Conservation (phyloP, 495 filamentous ascomycete species). For the Friedmanniomyces endolithicus region DNA sequence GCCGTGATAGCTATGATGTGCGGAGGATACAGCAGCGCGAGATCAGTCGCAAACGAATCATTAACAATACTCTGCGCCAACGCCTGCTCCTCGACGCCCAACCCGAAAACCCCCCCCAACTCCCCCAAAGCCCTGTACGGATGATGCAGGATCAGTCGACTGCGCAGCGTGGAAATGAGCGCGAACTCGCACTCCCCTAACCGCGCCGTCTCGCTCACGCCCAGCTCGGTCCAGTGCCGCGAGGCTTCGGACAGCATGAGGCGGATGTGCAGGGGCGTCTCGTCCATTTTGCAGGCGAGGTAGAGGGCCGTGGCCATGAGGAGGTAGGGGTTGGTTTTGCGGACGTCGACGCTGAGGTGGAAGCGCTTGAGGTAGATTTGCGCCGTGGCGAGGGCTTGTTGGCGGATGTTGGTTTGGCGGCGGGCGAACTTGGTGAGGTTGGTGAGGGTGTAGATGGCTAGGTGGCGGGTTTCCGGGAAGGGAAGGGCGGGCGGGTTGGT, state of each 20-base stretch:
- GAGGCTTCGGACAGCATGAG: constrained; percentile 75
- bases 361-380: constrained; percentile 90
- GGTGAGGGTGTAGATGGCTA: constrained; percentile 86
- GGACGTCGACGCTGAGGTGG: constrained; percentile 81
- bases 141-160: constrained; percentile 88
- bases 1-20: constrained; percentile 86
- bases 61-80: constrained; percentile 85
- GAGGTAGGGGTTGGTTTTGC: constrained; percentile 87
- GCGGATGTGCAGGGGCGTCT: constrained; percentile 91
- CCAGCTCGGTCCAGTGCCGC: constrained; percentile 76
- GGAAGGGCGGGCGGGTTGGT: constrained; percentile 60
- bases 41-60: constrained; percentile 89
- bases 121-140: constrained; percentile 82
- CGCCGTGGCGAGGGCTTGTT: constrained; percentile 88
- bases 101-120: constrained; percentile 53
- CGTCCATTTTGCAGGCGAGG: constrained; percentile 96
- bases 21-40: constrained; percentile 76
- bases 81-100: constrained; percentile 64
- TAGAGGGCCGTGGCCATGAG: constrained; percentile 85
- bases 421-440: constrained; percentile 74
- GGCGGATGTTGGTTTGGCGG: constrained; percentile 54
- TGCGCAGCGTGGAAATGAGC: constrained; percentile 88
- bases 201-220: constrained; percentile 68
- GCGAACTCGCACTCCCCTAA: constrained; percentile 95
- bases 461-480: constrained; percentile 64